phyloP scores from a whole-genome alignment of 2,329 filamentous ascomycete species.

The Monilinia fructicola region DNA sequence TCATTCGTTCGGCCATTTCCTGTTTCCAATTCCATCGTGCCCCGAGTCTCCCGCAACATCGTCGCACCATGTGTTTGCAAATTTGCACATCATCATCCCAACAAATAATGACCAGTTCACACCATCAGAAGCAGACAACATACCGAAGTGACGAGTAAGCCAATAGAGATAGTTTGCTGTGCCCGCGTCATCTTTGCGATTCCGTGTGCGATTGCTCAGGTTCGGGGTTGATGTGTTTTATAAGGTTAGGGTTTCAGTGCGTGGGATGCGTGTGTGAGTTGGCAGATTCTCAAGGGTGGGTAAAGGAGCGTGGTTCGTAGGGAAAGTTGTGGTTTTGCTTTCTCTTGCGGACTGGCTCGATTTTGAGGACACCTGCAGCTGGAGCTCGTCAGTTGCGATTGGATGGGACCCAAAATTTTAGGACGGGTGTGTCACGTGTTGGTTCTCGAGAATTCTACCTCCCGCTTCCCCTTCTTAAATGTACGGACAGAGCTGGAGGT shows the following conservation, averaged over 20 bases:
- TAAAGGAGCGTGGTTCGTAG: conserved; percentile 40
- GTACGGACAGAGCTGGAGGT: neutral
- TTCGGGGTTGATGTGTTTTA: conserved; percentile 21
- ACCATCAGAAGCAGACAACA: conserved; percentile 23
- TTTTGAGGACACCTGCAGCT: conserved; percentile 32
- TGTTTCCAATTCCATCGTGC: conserved; percentile 2
- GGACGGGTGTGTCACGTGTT: neutral
- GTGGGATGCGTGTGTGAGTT: conserved; percentile 23
- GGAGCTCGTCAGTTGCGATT: conserved; percentile 11
- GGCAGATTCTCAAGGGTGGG: conserved; percentile 21
- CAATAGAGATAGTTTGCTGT: conserved; percentile 85
- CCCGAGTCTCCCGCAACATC: conserved; percentile 25
- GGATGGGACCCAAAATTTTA: conserved; percentile 4
- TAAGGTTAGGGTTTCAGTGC: conserved; percentile 20
- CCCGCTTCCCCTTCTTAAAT: too few relatives aligned
- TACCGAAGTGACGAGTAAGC: conserved; percentile 86
- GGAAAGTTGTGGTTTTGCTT: conserved; percentile 26
- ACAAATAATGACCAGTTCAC: conserved; percentile 18
- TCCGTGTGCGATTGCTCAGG: conserved; percentile 17
- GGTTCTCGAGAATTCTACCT: conserved; percentile 3
- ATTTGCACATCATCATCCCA: conserved; percentile 18
- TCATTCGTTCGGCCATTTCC: conserved; percentile 11
- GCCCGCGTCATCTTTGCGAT: conserved; percentile 80
- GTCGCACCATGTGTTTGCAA: conserved; percentile 20
- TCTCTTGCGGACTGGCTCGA: conserved; percentile 5